Percentiles rank a stretch among this genome's conserved stretches.
These are phyloP conservation scores for Pseudogymnoascus sp. DNA, from an alignment of 2,329 filamentous ascomycete genomes.

Conservation along the genomic window DNA sequence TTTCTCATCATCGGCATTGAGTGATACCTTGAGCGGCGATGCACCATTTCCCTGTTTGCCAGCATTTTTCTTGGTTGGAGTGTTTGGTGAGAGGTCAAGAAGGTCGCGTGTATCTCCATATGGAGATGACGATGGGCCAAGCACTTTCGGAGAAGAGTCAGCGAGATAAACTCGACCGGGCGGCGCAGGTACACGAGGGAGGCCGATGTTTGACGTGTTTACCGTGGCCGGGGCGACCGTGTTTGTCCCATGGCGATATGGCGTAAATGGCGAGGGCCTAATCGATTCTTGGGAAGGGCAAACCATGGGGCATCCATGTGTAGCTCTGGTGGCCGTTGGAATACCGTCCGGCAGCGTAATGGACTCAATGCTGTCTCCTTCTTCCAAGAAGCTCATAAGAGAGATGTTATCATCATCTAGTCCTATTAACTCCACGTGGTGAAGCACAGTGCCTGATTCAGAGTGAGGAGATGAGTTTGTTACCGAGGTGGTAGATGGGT, in stretches of 20 bases:
- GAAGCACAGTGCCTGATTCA: neutral
- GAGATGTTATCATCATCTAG: neutral
- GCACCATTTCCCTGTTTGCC: neutral
- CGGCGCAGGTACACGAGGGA: slow-evolving; percentile 14
- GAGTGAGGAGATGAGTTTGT: neutral
- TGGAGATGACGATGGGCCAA: slow-evolving; percentile 16
- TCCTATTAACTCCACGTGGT: neutral
- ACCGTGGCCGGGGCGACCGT: slow-evolving; percentile 11
- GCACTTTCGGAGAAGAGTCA: slow-evolving; percentile 6
- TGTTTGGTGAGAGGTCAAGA: slow-evolving; percentile 13
- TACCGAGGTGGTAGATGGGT: neutral
- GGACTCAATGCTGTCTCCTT: neutral
- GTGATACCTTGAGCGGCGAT: neutral
- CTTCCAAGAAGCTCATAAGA: neutral
- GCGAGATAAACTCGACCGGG: slow-evolving; percentile 4
- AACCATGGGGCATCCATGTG: neutral
- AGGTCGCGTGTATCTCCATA: slow-evolving; percentile 20
- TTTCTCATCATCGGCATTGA: slow-evolving; percentile 1
- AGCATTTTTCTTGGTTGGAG: neutral
- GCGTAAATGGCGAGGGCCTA: slow-evolving; percentile 12
- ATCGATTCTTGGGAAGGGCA: neutral
- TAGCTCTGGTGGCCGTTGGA: neutral
- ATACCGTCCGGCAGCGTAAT: neutral
- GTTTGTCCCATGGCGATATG: slow-evolving; percentile 11
- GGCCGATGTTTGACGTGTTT: slow-evolving; percentile 11